Evolutionary conservation across 768 basidiomycete genomes (phyloP), one percentile per base, ranked within the genome.

Genomic region (Tubosaeta brunneosetosa): DNA sequence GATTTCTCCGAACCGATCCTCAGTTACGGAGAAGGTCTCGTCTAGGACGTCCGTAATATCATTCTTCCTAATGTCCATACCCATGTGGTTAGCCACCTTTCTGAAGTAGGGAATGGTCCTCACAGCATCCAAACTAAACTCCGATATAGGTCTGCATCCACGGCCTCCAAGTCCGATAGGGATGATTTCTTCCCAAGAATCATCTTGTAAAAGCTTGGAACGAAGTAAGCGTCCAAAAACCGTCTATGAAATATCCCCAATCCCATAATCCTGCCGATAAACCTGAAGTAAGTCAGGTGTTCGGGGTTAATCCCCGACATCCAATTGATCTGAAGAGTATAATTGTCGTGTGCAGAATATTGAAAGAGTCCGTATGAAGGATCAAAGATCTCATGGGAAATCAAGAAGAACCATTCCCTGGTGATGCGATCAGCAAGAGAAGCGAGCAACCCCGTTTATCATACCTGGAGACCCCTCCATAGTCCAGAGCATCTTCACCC

Each of bases 401-500:
- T 74, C 3, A 90, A 72, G 80, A 91, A 89, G 73, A 91, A 89
- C 86, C 88, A 91, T 71, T 90, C 88, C 67, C 88, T 89, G 55
- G 19, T 16, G 11, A 34, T 40, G 53, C 45, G 51, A 29, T 54
- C 33, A 58, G 47, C 41, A 19, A 14, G 16, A n/a, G 48, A 29
- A 33, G 13, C 10, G 38, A 13, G 14, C 31, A 52, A 25, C 8
- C 11, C n/a, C 9, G 19, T 13, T 17, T 36, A 25, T 63, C 72
- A 52, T 63, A 82, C 86, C 86, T 81, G 38, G 83, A 84, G 27
- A 88, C 82, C 64, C 86, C 87, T 57, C 86, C 87, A 58, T 86
- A 87, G 66, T 90, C 88, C 53, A 91, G 64, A 9, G 85, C 88
- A 61, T 89, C 88, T 62, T 91, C 88, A 26, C 84, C 85, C 19